phyloP scores from a whole-genome alignment of 805 yeast genomes.

The Kurtzmaniella fragi region DNA sequence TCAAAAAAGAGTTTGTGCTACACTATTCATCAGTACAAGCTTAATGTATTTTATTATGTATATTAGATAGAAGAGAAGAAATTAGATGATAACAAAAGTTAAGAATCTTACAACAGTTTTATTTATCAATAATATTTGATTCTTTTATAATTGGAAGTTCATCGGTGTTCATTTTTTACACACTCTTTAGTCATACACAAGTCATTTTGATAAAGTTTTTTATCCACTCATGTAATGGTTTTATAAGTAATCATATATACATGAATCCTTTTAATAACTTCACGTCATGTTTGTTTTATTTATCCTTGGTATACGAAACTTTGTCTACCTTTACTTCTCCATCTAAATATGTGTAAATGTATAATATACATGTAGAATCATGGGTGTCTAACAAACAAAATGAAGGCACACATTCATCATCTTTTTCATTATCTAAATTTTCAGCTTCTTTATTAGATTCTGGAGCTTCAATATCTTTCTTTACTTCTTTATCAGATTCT shows the following conservation, averaged over 20 bases:
- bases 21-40: conserved; percentile 40
- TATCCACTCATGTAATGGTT: too few relatives aligned
- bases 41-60: conserved; percentile 5
- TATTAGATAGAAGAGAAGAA: too few relatives aligned
- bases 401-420: conserved; percentile 56
- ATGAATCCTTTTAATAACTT: too few relatives aligned
- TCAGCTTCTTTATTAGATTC: not conserved
- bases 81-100: too few relatives aligned
- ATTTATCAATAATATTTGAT: too few relatives aligned
- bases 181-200: too few relatives aligned
- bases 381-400: conserved; percentile 87
- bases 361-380: conserved; percentile 70
- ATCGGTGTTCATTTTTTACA: too few relatives aligned
- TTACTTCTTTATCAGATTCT: conserved; percentile 5
- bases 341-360: conserved; percentile 74
- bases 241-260: too few relatives aligned
- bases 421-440: conserved; percentile 16
- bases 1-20: conserved; percentile 61
- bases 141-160: too few relatives aligned
- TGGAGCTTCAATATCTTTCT: conserved; percentile 5
- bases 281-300: not conserved
- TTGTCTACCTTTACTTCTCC: conserved; percentile 91
- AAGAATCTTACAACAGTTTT: too few relatives aligned
- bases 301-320: conserved; percentile 41
- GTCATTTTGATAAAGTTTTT: too few relatives aligned